A percentile compares a stretch with the other conserved stretches of the same genome.
These are phyloP conservation scores for Saccharomycopsis malanga DNA, from an alignment of 805 yeast genomes.

Conservation along the genomic window DNA sequence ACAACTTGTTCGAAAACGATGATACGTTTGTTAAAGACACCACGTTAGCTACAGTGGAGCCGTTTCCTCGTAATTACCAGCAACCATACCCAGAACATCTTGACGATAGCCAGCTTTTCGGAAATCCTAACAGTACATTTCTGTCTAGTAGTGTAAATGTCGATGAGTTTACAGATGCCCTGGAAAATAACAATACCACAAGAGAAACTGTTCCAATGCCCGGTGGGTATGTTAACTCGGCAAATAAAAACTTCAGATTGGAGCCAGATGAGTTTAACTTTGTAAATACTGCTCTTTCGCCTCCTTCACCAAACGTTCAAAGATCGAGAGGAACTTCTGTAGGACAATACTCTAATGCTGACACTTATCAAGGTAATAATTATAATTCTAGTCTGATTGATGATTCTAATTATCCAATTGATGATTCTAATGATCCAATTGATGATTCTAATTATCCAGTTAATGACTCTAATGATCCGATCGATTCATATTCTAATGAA, in stretches of 20 bases:
- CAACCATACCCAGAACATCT: no score
- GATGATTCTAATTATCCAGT: neutral
- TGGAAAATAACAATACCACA: neutral
- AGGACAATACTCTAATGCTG: conserved; percentile 3
- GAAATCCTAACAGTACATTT: no score
- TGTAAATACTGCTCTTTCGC: neutral
- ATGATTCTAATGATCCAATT: neutral
- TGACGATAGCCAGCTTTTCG: no score
- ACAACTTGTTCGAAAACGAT: no score
- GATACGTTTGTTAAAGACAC: no score
- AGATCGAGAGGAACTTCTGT: conserved; percentile 13
- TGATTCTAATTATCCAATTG: neutral
- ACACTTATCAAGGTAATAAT: conserved; percentile 2
- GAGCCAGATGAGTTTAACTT: neutral
- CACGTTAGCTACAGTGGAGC: no score
- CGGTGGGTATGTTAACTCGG: neutral
- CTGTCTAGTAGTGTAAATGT: neutral
- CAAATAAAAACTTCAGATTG: neutral
- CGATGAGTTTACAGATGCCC: neutral
- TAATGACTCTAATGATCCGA: neutral
- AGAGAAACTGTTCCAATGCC: neutral
- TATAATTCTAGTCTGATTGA: no score
- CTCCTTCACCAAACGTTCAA: neutral
- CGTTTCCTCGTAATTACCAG: no score
- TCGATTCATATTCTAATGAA: no score